Conservation (phyloP, 768 basidiomycete species). For the Lentinula aciculospora region DNA sequence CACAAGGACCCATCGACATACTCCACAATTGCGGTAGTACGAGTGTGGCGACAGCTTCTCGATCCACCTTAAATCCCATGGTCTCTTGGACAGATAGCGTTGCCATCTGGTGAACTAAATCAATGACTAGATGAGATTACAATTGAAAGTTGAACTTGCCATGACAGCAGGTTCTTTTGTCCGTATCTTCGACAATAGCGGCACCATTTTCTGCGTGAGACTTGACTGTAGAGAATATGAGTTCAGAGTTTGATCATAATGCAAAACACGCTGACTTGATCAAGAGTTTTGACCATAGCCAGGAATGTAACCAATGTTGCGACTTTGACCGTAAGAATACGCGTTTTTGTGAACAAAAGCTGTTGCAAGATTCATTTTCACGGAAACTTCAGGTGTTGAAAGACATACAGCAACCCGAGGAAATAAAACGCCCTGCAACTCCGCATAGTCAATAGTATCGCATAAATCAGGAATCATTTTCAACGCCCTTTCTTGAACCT, state of each 20-base stretch:
- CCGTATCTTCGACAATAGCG: slow-evolving; percentile 88
- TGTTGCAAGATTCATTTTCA: slow-evolving; percentile 23
- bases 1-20: slow-evolving; percentile 95
- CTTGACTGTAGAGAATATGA: slow-evolving; percentile 44
- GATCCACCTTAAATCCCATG: slow-evolving; percentile 92
- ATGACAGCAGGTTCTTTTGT: slow-evolving; percentile 96
- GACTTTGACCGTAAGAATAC: slow-evolving; percentile 87
- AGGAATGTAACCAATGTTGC: slow-evolving; percentile 80
- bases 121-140: slow-evolving; percentile 1
- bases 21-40: slow-evolving; percentile 92
- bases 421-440: slow-evolving; percentile 86
- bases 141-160: slow-evolving; percentile 35
- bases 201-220: slow-evolving; percentile 93
- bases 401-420: slow-evolving; percentile 83
- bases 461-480: slow-evolving; percentile 81
- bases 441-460: slow-evolving; percentile 91
- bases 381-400: neutral
- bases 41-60: slow-evolving; percentile 85
- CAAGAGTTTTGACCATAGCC: slow-evolving; percentile 83
- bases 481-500: slow-evolving; percentile 92
- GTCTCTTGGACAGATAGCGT: slow-evolving; percentile 89
- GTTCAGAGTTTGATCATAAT: neutral
- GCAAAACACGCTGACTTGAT: slow-evolving; percentile 50
- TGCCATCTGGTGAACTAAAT: slow-evolving; percentile 54
- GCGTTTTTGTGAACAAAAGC: slow-evolving; percentile 92